These are phyloP conservation scores for Cryphonectria nitschkei DNA, from an alignment of 2,329 filamentous ascomycete genomes.

Conservation along the genomic window DNA sequence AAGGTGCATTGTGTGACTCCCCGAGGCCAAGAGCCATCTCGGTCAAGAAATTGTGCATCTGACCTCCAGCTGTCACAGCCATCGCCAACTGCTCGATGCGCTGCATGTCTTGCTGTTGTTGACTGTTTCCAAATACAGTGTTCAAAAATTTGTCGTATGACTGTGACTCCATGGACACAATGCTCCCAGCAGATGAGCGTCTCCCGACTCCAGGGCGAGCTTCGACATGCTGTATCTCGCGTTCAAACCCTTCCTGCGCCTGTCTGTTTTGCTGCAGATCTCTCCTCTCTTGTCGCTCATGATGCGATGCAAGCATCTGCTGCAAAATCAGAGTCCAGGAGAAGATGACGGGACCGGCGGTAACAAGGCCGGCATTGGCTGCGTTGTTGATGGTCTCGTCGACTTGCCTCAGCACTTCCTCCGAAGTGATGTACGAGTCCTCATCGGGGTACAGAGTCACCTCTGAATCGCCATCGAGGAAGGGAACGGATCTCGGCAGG, in stretches of 20 bases:
- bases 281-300: constrained; percentile 62
- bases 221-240: constrained; percentile 43
- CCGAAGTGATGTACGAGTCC: constrained; percentile 69
- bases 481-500: constrained; percentile 59
- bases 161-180: constrained; percentile 64
- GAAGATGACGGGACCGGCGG: constrained; percentile 74
- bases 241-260: constrained; percentile 60
- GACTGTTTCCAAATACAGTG: constrained; percentile 42
- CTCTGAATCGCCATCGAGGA: constrained; percentile 55
- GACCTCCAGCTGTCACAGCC: constrained; percentile 52
- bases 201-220: constrained; percentile 47
- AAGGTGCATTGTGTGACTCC: constrained; percentile 48
- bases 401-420: constrained; percentile 70
- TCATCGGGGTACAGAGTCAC: constrained; percentile 42
- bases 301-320: constrained; percentile 67
- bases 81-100: constrained; percentile 55
- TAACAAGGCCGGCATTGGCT: constrained; percentile 57
- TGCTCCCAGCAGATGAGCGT: constrained; percentile 64
- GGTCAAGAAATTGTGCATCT: constrained; percentile 58
- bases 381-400: constrained; percentile 71
- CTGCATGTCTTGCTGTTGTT: constrained; percentile 54
- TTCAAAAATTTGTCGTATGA: constrained; percentile 62
- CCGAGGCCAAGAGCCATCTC: constrained; percentile 55
- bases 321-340: constrained; percentile 81
- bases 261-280: constrained; percentile 62